Evolutionary conservation across 176 grass and related monocot genomes (phyloP).

Genomic region (bread wheat (Triticum aestivum)): IWGSC_CS_RefSeq_v2.1 NC_057805.1:515381005-515381504

Average conservation of each 20-base stretch:
- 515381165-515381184: no score
- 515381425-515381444: not conserved
- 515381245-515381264: not conserved
- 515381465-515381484: no score
- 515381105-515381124: not conserved
- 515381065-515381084: not conserved
- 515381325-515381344: not conserved
- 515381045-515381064: not conserved
- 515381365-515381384: not conserved
- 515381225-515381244: not conserved
- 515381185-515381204: no score
- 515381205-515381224: no score
- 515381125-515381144: no score
- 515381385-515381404: not conserved
- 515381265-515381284: not conserved
- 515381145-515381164: no score
- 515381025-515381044: not conserved
- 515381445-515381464: no score
- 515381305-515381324: not conserved
- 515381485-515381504: not conserved
- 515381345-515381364: not conserved
- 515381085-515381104: not conserved
- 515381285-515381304: not conserved
- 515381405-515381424: not conserved
- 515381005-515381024: not conserved